These are phyloP conservation scores for Picochlorum sp. DNA, from an alignment of 139 green algal species.

Conservation along the genomic window DNA sequence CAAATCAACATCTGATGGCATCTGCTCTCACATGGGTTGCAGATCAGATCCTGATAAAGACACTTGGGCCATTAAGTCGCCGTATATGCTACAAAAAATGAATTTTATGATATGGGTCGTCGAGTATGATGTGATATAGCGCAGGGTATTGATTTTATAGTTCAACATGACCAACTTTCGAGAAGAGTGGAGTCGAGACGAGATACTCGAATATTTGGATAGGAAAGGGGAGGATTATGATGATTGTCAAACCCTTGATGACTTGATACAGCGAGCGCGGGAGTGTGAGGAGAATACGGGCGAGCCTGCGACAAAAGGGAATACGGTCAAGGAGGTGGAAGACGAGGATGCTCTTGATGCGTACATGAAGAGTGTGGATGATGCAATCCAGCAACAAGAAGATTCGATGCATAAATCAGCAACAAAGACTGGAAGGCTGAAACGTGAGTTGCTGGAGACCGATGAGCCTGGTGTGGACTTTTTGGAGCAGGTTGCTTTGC, in stretches of 20 bases:
- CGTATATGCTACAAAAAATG: too few species aligned
- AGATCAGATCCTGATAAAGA: too few species aligned
- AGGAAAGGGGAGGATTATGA: conserved; percentile 68
- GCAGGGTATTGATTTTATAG: too few species aligned
- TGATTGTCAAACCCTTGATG: conserved; percentile 31
- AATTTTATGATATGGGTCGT: too few species aligned
- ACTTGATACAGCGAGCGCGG: conserved; percentile 33
- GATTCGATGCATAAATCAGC: background rate
- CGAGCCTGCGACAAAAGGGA: conserved; percentile 16
- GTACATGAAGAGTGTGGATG: conserved; percentile 70
- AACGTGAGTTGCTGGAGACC: conserved; percentile 37
- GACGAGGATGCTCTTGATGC: conserved; percentile 67
- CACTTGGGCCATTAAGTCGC: too few species aligned
- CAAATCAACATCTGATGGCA: too few species aligned
- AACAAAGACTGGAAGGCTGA: conserved; percentile 6
- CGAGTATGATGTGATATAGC: too few species aligned
- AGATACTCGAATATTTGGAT: conserved; percentile 59
- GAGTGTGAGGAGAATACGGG: conserved; percentile 65
- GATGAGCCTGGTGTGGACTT: conserved; percentile 33
- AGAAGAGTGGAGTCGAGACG: conserved; percentile 38
- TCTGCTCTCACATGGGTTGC: too few species aligned
- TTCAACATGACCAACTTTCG: too few species aligned
- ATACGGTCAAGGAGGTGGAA: background rate
- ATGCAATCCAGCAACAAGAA: conserved; percentile 32
- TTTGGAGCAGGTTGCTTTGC: conserved; percentile 28